A percentile compares a stretch with the other conserved stretches of the same genome.
phyloP scores from a whole-genome alignment of 805 yeast species.

The Suhomyces xylopsoci region DNA sequence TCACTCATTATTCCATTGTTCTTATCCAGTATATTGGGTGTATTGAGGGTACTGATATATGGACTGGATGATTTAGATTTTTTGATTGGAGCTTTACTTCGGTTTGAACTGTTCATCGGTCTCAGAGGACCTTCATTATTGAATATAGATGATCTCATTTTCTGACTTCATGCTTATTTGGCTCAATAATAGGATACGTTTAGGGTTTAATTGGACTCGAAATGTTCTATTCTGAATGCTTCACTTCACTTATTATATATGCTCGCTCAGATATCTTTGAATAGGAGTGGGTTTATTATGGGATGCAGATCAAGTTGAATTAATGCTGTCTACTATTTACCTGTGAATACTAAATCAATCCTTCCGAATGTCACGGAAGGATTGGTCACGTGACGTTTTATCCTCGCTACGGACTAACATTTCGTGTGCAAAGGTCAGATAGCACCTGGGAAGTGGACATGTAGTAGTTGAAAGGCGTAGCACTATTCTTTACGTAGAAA shows the following conservation, averaged over 20 bases:
- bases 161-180: neutral
- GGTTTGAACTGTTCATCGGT: neutral
- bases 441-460: neutral
- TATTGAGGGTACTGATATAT: constrained; percentile 9
- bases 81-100: constrained; percentile 4
- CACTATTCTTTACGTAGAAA: neutral
- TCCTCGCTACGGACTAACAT: neutral
- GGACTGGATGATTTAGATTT: constrained; percentile 18
- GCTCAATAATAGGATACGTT: neutral
- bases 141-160: constrained; percentile 33
- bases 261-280: neutral
- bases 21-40: neutral
- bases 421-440: neutral
- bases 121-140: constrained; percentile 15
- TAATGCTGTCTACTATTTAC: neutral
- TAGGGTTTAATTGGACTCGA: neutral
- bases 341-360: neutral
- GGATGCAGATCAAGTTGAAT: neutral
- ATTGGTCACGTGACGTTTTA: neutral
- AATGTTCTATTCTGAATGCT: neutral
- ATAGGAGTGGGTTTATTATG: neutral
- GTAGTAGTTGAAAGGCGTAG: neutral
- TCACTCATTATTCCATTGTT: neutral
- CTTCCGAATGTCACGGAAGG: neutral
- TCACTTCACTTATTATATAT: neutral